These are phyloP conservation scores for Eutreptiella sp. DNA, from an alignment of 208 protist species.

Conservation along the genomic window DNA sequence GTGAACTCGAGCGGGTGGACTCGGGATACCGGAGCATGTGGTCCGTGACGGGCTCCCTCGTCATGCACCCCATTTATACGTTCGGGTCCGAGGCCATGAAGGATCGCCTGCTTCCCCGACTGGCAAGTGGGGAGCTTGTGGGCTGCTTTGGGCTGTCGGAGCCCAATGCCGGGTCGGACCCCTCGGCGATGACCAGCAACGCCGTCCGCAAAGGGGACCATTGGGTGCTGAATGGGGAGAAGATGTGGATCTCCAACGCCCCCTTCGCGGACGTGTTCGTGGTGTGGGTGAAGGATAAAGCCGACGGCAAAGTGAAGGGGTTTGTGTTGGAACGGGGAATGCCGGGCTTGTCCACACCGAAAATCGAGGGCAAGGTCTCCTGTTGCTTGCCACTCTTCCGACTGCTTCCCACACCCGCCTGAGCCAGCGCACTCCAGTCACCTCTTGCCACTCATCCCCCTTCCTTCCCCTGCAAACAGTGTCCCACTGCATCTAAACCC, in stretches of 20 bases:
- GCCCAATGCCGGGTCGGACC: conserved; percentile 81
- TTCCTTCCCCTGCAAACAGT: no score
- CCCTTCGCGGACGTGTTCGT: conserved; percentile 85
- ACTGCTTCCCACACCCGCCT: no score
- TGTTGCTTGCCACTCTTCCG: no score
- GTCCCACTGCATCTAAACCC: no score
- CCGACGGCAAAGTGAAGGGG: conserved; percentile 60
- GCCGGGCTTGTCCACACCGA: conserved; percentile 63
- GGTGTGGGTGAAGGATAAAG: conserved; percentile 77
- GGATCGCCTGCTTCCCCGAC: conserved; percentile 51
- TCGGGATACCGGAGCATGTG: conserved; percentile 77
- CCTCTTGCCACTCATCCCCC: no score
- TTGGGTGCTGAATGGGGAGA: conserved; percentile 73
- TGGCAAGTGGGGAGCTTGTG: conserved; percentile 64
- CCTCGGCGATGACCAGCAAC: conserved; percentile 68
- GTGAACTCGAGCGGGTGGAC: conserved; percentile 75
- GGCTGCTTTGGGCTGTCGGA: conserved; percentile 87
- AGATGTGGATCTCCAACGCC: conserved; percentile 86
- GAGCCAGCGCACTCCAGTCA: no score
- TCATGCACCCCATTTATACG: conserved; percentile 81
- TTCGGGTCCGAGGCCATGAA: conserved; percentile 71
- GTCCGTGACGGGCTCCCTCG: conserved; percentile 80
- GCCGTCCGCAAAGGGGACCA: conserved; percentile 41
- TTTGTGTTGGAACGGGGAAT: conserved; percentile 81
- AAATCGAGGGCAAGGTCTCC: conserved; percentile 84